Conservation (phyloP, 805 yeast genomes). For the Metschnikowia matae region DNA sequence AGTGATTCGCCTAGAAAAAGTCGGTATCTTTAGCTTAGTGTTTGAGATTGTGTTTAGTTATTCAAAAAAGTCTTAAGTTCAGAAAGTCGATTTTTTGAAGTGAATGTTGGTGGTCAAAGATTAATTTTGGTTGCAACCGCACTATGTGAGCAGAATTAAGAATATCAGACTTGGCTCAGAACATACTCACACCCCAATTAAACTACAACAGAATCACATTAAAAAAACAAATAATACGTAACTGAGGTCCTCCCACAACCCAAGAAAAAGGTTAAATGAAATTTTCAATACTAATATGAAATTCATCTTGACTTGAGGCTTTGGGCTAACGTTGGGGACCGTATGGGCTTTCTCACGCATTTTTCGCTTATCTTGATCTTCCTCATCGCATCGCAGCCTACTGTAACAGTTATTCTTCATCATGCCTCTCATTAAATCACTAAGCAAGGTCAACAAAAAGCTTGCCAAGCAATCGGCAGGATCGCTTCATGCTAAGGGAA, state of each 20-base stretch:
- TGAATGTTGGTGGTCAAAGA: background rate
- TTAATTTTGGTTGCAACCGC: background rate
- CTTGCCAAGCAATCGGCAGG: slow-evolving; percentile 49
- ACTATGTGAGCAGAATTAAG: background rate
- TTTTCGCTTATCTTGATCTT: slow-evolving; percentile 3
- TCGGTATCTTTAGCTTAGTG: too few relatives aligned
- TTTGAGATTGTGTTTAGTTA: too few relatives aligned
- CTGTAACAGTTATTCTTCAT: background rate
- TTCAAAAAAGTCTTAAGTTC: too few relatives aligned
- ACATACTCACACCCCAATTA: background rate
- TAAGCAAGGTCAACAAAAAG: slow-evolving; percentile 61
- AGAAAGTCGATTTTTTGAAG: background rate
- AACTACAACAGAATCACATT: background rate
- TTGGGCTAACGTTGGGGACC: background rate
- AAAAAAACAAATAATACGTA: background rate
- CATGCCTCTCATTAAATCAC: slow-evolving; percentile 69
- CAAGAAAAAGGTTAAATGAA: background rate
- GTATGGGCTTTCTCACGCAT: background rate
- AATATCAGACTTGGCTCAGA: background rate
- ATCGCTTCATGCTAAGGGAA: slow-evolving; percentile 78
- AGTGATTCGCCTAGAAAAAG: background rate
- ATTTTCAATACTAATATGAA: background rate
- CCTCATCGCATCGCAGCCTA: slow-evolving; percentile 5
- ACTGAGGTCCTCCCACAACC: background rate
- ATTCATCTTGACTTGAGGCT: background rate